phyloP scores from a whole-genome alignment of 495 filamentous ascomycete genomes.

The Aspergillus hancockii region DNA sequence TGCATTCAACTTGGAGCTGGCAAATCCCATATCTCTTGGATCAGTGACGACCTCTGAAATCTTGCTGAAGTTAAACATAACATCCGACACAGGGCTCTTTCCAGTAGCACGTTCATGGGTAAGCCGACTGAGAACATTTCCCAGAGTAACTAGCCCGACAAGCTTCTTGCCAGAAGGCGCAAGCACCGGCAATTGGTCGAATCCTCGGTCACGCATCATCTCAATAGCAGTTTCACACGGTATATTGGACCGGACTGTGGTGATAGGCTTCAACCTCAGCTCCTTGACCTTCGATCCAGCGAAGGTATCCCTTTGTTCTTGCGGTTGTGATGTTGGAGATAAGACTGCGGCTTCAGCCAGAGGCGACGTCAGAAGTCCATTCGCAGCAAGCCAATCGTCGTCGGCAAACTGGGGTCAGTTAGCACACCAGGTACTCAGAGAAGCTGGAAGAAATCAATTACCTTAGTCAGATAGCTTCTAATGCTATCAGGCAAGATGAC shows the following conservation, averaged over 20 bases:
- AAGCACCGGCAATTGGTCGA: constrained; percentile 93
- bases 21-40: constrained; percentile 58
- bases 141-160: constrained; percentile 88
- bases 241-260: constrained; percentile 69
- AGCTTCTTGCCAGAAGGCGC: constrained; percentile 66
- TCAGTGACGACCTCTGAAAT: constrained; percentile 88
- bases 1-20: constrained; percentile 14
- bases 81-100: constrained; percentile 71
- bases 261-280: constrained; percentile 88
- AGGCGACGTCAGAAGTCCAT: constrained; percentile 73
- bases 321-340: constrained; percentile 34
- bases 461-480: constrained; percentile 94
- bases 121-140: constrained; percentile 89
- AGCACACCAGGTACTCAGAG: constrained; percentile 7
- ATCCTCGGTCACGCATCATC: constrained; percentile 94
- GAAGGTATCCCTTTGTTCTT: constrained; percentile 57
- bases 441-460: constrained; percentile 18
- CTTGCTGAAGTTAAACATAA: constrained; percentile 94
- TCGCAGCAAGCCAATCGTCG: constrained; percentile 96
- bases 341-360: constrained; percentile 51
- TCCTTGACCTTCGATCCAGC: constrained; percentile 72
- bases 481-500: constrained; percentile 95
- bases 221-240: constrained; percentile 85
- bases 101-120: constrained; percentile 75
- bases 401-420: constrained; percentile 71